These are phyloP conservation scores for Penicillium ochrochloron DNA, from an alignment of 495 filamentous ascomycete genomes.

Conservation along the genomic window DNA sequence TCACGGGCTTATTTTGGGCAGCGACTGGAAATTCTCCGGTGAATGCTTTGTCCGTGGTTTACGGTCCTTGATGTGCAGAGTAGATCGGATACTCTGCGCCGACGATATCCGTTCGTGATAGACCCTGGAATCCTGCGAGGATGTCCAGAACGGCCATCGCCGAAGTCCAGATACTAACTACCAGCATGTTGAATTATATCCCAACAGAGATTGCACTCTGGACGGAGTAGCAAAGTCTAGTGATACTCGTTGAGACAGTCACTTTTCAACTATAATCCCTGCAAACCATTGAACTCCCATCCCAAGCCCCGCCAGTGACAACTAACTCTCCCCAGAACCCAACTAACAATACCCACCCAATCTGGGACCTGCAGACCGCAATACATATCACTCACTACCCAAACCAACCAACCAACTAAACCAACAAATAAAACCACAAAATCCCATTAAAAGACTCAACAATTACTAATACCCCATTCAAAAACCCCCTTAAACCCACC, in stretches of 20 bases:
- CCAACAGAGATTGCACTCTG: background rate
- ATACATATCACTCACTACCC: background rate
- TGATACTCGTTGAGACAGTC: background rate
- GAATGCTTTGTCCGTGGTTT: background rate
- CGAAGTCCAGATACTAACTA: slow-evolving; percentile 8
- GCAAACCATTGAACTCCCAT: background rate
- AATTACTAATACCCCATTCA: background rate
- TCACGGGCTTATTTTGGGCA: background rate
- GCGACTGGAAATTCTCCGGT: background rate
- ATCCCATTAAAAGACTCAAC: background rate
- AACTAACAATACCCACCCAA: background rate
- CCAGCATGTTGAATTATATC: background rate
- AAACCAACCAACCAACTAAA: background rate
- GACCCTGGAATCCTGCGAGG: no score
- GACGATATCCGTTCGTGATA: background rate
- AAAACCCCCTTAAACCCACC: background rate
- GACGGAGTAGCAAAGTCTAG: background rate
- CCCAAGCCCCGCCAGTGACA: background rate
- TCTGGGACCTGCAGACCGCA: background rate
- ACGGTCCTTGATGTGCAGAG: slow-evolving; percentile 20
- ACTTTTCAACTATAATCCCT: background rate
- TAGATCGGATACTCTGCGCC: slow-evolving; percentile 13
- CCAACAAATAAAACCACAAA: background rate
- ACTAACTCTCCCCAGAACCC: background rate
- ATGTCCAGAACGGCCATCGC: slow-evolving; percentile 12